Evolutionary conservation across 805 yeast species (phyloP).

Genomic region (Saccharomycopsis fibuligera): DNA sequence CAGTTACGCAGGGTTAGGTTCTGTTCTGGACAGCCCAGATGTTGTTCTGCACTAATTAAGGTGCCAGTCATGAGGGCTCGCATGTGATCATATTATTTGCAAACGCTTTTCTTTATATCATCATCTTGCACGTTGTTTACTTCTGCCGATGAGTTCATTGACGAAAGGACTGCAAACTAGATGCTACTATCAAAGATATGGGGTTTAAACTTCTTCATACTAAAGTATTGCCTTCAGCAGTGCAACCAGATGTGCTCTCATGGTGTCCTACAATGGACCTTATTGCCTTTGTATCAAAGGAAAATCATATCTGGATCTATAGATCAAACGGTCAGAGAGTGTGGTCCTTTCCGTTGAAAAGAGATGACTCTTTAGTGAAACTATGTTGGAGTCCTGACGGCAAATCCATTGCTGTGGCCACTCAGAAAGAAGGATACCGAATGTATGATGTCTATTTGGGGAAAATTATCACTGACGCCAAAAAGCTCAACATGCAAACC

Average conservation of each 20-base stretch:
- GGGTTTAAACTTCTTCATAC: no score
- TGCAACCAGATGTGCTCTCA: constrained; percentile 9
- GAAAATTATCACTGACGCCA: constrained; percentile 33
- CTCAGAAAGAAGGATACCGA: constrained; percentile 28
- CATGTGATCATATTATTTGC: no score
- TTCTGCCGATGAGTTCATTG: no score
- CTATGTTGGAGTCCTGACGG: constrained; percentile 36
- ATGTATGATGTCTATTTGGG: constrained; percentile 32
- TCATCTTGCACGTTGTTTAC: no score
- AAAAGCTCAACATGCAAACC: constrained; percentile 38
- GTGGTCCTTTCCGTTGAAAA: constrained; percentile 33
- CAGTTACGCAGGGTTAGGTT: no score
- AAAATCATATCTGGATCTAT: constrained; percentile 47
- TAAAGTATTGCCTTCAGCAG: constrained; percentile 4
- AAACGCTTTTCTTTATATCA: no score
- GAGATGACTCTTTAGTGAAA: background rate
- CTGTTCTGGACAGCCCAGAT: no score
- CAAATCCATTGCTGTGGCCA: constrained; percentile 21
- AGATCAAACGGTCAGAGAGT: constrained; percentile 49
- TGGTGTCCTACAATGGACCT: constrained; percentile 53
- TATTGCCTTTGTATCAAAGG: constrained; percentile 37
- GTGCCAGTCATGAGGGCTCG: no score
- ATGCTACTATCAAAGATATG: no score
- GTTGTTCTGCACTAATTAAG: no score
- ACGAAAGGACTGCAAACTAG: no score